Evolutionary conservation across 192 early-diverging fungal species (phyloP).

Genomic region (Podochytrium sp.): DNA sequence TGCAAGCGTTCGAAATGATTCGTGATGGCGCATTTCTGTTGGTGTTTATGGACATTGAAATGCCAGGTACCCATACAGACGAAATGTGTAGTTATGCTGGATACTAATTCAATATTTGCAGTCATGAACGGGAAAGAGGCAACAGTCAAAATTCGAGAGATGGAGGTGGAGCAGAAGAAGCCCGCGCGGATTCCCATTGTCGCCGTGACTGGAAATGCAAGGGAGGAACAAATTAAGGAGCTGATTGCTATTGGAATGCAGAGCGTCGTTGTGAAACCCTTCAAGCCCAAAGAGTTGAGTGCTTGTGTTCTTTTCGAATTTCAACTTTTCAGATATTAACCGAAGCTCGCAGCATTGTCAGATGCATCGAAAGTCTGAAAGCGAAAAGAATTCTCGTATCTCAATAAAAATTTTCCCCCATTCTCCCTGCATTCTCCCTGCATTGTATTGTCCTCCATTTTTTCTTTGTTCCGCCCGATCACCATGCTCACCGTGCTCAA

Average conservation of each 20-base stretch:
- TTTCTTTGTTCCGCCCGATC: too few relatives aligned
- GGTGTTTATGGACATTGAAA: constrained; percentile 49
- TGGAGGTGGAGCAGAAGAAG: background rate
- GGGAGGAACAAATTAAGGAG: background rate
- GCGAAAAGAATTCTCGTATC: background rate
- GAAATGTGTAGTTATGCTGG: background rate
- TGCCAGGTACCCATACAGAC: constrained; percentile 43
- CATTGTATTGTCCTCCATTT: too few relatives aligned
- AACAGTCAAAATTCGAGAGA: background rate
- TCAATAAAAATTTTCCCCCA: background rate
- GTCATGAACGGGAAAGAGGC: background rate
- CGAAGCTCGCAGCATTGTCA: background rate
- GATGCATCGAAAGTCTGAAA: background rate
- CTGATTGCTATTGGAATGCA: background rate
- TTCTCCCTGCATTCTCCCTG: too few relatives aligned
- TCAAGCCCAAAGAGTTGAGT: background rate
- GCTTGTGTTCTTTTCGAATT: background rate
- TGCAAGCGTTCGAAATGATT: constrained; percentile 35
- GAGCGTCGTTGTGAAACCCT: background rate
- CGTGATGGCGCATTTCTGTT: background rate
- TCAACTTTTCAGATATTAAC: background rate
- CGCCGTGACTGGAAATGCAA: constrained; percentile 8
- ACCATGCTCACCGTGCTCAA: background rate
- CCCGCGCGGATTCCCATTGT: background rate
- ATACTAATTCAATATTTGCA: background rate